Percentiles rank a stretch among this genome's conserved stretches.
phyloP scores from a whole-genome alignment of 345 rosid genomes.

The Anacardium occidentale region DNA sequence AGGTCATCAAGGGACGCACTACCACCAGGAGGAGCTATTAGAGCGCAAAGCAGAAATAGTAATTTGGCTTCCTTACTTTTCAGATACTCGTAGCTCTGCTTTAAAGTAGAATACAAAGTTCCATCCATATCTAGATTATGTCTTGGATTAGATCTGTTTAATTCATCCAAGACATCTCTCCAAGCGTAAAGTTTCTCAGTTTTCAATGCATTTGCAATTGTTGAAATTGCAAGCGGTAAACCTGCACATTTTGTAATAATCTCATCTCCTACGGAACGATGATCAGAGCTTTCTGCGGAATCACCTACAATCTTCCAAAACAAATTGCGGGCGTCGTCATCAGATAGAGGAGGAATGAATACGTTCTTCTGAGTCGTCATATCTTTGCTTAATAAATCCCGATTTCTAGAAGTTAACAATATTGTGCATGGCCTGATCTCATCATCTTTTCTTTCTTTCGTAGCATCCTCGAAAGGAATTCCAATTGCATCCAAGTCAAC shows the following conservation, averaged over 20 bases:
- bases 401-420: constrained; percentile 25
- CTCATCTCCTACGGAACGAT: background rate
- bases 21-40: background rate
- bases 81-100: background rate
- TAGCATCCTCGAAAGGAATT: constrained; percentile 3
- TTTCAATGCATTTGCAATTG: constrained; percentile 23
- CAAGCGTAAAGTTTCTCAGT: background rate
- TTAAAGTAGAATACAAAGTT: background rate
- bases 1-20: background rate
- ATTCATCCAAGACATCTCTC: constrained; percentile 9
- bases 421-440: constrained; percentile 19
- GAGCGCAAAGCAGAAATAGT: background rate
- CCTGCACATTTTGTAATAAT: constrained; percentile 15
- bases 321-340: constrained; percentile 18
- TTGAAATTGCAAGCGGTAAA: constrained; percentile 14
- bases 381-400: constrained; percentile 4
- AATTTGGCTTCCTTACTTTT: background rate
- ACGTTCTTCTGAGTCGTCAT: constrained; percentile 15
- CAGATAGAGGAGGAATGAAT: background rate
- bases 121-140: background rate
- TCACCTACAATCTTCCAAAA: constrained; percentile 5
- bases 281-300: background rate
- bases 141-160: background rate
- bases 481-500: constrained; percentile 5
- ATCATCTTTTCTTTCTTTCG: background rate